phyloP scores from a whole-genome alignment of 371 early-diverging fungal genomes.

The Phascolomyces articulosus region DNA sequence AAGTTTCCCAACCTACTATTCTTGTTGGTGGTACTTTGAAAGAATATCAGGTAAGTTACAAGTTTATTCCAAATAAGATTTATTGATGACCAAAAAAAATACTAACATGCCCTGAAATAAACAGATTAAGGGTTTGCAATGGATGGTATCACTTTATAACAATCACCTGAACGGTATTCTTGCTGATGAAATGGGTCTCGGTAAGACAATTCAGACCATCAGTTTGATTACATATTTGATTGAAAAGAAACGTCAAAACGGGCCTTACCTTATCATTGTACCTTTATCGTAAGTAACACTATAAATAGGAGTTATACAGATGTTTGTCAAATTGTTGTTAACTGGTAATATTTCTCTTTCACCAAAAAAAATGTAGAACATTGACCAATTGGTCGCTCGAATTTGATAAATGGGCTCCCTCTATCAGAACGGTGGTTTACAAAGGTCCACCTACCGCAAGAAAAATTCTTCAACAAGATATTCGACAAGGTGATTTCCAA shows the following conservation, averaged over 20 bases:
- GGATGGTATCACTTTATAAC: conserved; percentile 98
- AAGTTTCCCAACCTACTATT: conserved; percentile 79
- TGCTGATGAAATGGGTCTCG: conserved; percentile 99
- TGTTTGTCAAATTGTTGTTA: not conserved
- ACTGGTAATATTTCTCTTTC: not conserved
- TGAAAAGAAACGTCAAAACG: conserved; percentile 88
- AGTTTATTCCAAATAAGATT: conserved; percentile 75
- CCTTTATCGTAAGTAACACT: conserved; percentile 79
- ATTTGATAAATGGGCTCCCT: conserved; percentile 98
- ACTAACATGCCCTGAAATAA: too few relatives aligned
- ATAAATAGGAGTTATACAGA: not conserved
- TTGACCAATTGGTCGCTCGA: conserved; percentile 98
- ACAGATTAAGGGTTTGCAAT: conserved; percentile 93
- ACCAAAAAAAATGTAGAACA: conserved; percentile 61
- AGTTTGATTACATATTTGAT: conserved; percentile 94
- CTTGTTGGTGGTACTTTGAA: conserved; percentile 92
- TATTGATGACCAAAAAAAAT: too few relatives aligned
- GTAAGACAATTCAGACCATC: conserved; percentile 98
- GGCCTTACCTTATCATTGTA: conserved; percentile 94
- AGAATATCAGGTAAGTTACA: conserved; percentile 88
- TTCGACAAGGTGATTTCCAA: conserved; percentile 83
- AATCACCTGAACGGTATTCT: conserved; percentile 97
- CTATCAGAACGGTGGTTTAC: conserved; percentile 88
- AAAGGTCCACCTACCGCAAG: conserved; percentile 86
- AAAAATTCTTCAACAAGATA: conserved; percentile 74